These are phyloP conservation scores for Scutellaria galericulata DNA, from an alignment of 257 asterid species.

Conservation along the genomic window DNA sequence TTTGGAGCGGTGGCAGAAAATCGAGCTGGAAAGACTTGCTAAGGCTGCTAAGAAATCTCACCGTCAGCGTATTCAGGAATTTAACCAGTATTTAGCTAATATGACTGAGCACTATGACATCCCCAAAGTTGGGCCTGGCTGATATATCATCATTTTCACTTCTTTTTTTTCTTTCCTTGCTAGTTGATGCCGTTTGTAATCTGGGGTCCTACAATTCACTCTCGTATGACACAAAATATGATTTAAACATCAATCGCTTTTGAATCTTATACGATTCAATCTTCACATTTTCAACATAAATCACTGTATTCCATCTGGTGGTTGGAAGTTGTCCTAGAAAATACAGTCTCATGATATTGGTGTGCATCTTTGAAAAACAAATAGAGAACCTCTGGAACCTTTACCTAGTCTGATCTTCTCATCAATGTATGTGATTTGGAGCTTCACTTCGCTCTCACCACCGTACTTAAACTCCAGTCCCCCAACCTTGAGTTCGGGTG, in stretches of 20 bases:
- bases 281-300: not conserved
- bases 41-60: slow-evolving; percentile 56
- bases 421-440: slow-evolving; percentile 85
- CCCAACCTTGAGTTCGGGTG: slow-evolving; percentile 81
- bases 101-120: slow-evolving; percentile 62
- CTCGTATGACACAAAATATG: too few species aligned
- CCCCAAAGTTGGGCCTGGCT: slow-evolving; percentile 70
- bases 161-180: too few species aligned
- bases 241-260: too few species aligned
- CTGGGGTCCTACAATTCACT: too few species aligned
- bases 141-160: slow-evolving; percentile 5
- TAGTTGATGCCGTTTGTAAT: too few species aligned
- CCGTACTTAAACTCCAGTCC: slow-evolving; percentile 70
- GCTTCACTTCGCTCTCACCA: slow-evolving; percentile 90
- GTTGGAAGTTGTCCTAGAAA: not conserved
- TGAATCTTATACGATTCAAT: too few species aligned
- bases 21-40: slow-evolving; percentile 48
- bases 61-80: slow-evolving; percentile 55
- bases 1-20: slow-evolving; percentile 47
- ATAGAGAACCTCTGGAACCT: slow-evolving; percentile 89
- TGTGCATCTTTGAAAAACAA: slow-evolving; percentile 66
- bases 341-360: not conserved
- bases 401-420: slow-evolving; percentile 81
- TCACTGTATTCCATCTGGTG: not conserved
- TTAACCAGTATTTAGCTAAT: slow-evolving; percentile 57